Percentiles rank a stretch among this genome's conserved stretches.
These are phyloP conservation scores for Fusarium buxicola DNA, from an alignment of 2,329 filamentous ascomycete genomes.

Conservation along the genomic window DNA sequence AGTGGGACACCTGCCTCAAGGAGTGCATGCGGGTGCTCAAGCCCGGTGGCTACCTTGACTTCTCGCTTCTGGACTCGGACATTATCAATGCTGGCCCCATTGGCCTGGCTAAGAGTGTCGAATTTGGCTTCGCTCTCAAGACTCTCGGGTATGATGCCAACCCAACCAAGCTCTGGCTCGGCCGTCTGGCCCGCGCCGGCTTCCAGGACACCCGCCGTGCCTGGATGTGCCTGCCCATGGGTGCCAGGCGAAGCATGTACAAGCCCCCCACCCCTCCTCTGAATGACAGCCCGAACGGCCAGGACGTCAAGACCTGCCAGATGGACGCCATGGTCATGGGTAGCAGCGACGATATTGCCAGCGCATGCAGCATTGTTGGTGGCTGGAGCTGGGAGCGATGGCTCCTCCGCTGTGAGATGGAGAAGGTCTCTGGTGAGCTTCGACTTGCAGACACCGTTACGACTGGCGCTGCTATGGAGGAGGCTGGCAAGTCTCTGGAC, in stretches of 20 bases:
- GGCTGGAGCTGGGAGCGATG: slow-evolving; percentile 97
- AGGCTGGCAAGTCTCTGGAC: slow-evolving; percentile 70
- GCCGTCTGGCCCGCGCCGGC: slow-evolving; percentile 77
- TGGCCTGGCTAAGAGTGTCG: slow-evolving; percentile 84
- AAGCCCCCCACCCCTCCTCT: slow-evolving; percentile 47
- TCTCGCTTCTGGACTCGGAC: slow-evolving; percentile 88
- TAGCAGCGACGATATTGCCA: slow-evolving; percentile 77
- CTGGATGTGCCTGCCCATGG: slow-evolving; percentile 92
- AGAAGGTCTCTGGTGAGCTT: slow-evolving; percentile 78
- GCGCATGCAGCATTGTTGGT: slow-evolving; percentile 83
- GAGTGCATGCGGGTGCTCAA: slow-evolving; percentile 94
- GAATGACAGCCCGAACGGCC: slow-evolving; percentile 54
- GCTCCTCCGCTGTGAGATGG: slow-evolving; percentile 88
- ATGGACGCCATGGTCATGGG: slow-evolving; percentile 73
- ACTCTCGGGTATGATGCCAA: slow-evolving; percentile 89
- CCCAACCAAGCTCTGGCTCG: slow-evolving; percentile 84
- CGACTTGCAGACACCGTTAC: slow-evolving; percentile 65
- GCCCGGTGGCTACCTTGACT: slow-evolving; percentile 93
- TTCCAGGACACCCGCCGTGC: slow-evolving; percentile 85
- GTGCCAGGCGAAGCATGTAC: slow-evolving; percentile 56
- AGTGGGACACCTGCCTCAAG: slow-evolving; percentile 85
- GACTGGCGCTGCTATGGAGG: slow-evolving; percentile 61
- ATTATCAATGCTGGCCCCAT: slow-evolving; percentile 85
- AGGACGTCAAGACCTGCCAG: slow-evolving; percentile 59
- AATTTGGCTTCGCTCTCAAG: slow-evolving; percentile 91